Conservation (phyloP, 257 asterid genomes). For the Solanum virginianum region DNA sequence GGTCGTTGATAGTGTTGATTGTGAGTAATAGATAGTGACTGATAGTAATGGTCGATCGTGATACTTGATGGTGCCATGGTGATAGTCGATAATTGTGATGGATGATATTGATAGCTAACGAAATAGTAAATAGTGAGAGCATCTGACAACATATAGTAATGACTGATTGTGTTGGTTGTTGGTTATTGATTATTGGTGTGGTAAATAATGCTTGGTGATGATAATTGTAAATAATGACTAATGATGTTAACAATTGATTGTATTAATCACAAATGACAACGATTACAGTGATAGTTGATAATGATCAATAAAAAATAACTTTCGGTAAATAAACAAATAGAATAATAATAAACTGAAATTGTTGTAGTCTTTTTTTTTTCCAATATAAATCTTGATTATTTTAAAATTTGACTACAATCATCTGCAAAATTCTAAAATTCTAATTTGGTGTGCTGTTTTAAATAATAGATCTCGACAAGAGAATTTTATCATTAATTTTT, state of each 20-base stretch:
- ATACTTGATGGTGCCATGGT: too few species aligned
- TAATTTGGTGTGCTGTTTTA: not conserved
- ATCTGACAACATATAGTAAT: not conserved
- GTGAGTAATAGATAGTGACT: not conserved
- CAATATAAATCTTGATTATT: too few species aligned
- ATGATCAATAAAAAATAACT: too few species aligned
- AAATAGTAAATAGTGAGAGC: not conserved
- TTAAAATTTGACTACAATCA: too few species aligned
- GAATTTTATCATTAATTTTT: too few species aligned
- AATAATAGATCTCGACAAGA: too few species aligned
- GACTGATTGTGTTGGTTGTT: not conserved
- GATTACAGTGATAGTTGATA: too few species aligned
- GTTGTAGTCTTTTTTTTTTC: too few species aligned
- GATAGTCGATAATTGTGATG: not conserved
- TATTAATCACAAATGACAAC: too few species aligned
- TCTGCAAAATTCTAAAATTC: not conserved
- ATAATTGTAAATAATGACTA: not conserved
- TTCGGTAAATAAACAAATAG: too few species aligned
- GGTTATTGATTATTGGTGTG: not conserved
- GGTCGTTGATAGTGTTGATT: not conserved
- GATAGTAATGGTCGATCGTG: too few species aligned
- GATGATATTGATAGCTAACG: not conserved
- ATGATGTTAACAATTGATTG: too few species aligned
- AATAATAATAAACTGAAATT: not conserved
- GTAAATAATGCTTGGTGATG: not conserved